A percentile compares a stretch with the other conserved stretches of the same genome.
Evolutionary conservation across 2,329 filamentous ascomycete genomes (phyloP).

Genomic region (Penicillium expansum): DNA sequence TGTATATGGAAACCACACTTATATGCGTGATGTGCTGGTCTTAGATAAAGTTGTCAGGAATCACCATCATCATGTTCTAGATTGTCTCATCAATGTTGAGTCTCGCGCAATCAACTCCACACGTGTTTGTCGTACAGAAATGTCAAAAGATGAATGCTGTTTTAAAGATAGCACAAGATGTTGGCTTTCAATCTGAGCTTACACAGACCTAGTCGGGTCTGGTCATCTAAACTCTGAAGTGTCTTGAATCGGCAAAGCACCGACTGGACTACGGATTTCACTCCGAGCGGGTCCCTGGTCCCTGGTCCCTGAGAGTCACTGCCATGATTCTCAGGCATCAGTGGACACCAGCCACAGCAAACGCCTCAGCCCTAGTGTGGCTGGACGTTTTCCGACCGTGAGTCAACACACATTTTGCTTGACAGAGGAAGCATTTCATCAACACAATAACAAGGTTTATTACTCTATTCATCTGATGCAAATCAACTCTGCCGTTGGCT

Average conservation of each 20-base stretch:
- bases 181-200: neutral
- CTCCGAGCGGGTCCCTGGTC: slow-evolving; percentile 7
- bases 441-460: neutral
- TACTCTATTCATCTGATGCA: slow-evolving; percentile 19
- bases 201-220: neutral
- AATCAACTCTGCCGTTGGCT: slow-evolving; percentile 6
- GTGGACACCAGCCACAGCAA: neutral
- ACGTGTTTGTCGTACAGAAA: neutral
- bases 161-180: neutral
- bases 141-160: neutral
- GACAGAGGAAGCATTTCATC: neutral
- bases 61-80: too few relatives aligned
- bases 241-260: slow-evolving; percentile 7
- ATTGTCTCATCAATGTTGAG: neutral
- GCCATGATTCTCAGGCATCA: neutral
- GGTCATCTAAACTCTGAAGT: neutral
- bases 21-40: neutral
- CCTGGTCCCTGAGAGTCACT: too few relatives aligned
- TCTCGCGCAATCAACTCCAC: neutral
- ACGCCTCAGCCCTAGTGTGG: slow-evolving; percentile 17
- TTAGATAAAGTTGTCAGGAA: neutral
- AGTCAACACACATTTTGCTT: slow-evolving; percentile 18
- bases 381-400: slow-evolving; percentile 11
- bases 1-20: neutral
- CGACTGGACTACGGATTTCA: slow-evolving; percentile 19